A percentile compares a stretch with the other conserved stretches of the same genome.
Evolutionary conservation across 1,284 basidiomycete species (phyloP).

Genomic region (Fomitopsis pinicola): DNA sequence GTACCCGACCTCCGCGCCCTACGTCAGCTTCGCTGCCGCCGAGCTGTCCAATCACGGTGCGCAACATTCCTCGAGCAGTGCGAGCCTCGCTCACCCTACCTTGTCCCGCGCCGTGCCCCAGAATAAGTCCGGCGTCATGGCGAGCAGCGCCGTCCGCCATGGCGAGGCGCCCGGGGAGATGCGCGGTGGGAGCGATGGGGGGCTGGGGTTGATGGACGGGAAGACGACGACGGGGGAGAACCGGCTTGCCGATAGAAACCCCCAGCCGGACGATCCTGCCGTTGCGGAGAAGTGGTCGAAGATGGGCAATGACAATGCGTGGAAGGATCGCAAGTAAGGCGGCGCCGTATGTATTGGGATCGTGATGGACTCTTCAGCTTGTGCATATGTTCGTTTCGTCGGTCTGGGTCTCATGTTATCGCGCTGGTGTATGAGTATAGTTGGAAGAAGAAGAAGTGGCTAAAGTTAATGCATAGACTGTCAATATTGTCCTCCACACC

Average conservation of each 20-base stretch:
- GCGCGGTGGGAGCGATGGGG: slow-evolving; percentile 39
- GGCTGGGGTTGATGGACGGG: slow-evolving; percentile 40
- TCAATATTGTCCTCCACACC: slow-evolving; percentile 7
- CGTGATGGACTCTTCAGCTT: not conserved
- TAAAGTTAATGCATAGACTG: slow-evolving; percentile 19
- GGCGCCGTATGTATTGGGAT: not conserved
- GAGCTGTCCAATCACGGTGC: slow-evolving; percentile 33
- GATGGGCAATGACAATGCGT: slow-evolving; percentile 40
- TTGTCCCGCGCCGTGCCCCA: slow-evolving; percentile 38
- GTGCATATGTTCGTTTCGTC: not conserved
- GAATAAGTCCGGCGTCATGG: slow-evolving; percentile 39
- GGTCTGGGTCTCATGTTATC: not conserved
- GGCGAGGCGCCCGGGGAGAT: slow-evolving; percentile 41
- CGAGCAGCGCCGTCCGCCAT: slow-evolving; percentile 42
- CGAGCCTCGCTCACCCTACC: slow-evolving; percentile 38
- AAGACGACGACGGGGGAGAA: slow-evolving; percentile 23
- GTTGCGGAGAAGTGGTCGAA: slow-evolving; percentile 42
- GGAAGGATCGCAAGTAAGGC: slow-evolving; percentile 38
- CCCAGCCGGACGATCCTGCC: slow-evolving; percentile 33
- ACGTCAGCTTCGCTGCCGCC: slow-evolving; percentile 39
- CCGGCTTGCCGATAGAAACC: slow-evolving; percentile 41
- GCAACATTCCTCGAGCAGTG: slow-evolving; percentile 40
- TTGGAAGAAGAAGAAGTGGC: not conserved
- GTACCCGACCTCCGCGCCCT: slow-evolving; percentile 54
- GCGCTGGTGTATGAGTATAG: slow-evolving; percentile 11